Base-by-base conservation (phyloP, 306 rosid genomes). In the Vigna angularis region DNA sequence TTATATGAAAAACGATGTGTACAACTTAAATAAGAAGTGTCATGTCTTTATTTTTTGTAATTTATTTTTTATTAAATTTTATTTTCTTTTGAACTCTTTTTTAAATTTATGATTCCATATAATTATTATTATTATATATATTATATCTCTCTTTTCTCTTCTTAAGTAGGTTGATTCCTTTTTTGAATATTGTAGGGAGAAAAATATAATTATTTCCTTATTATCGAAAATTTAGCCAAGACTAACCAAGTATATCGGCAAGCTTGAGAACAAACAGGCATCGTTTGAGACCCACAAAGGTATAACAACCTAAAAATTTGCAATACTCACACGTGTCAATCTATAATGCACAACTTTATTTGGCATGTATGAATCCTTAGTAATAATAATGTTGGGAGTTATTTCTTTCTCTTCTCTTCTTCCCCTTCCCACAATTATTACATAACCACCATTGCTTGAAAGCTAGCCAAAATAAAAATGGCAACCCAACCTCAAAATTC, bases 401-500 rank as follows among this genome's bases (percentile, higher is more conserved):
- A 18, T 51, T 47, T 75, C 82, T 32, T 42, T 50, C 9, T 44
- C 49, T 16, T 66, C 73, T 55, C 63, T 73, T 4, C 74, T 56
- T 58, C 36, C 44, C 65, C 36, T 55, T 53, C 66, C 58, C 4
- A 34, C 24, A 2, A 5, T 52, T 62, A 32, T 59, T 75, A 56
- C 14, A 64, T 66, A 83, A 83, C n/a, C 5, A 79, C n/a, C 77
- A 79, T 48, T 65, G 63, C 36, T 70, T 51, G 61, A 47, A 73
- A 55, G 64, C 44, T 13, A 70, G 63, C 18, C 7, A 58, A 12
- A 53, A 36, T 26, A 53, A 66, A 30, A 82, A 91, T 89, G 97
- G 87, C 84, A 50, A 83, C 78, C 72, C 82, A 76, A 55, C 63
- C 65, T 42, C 52, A 76, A 62, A 82, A 72, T 22, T 78, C 87